A percentile compares a stretch with the other conserved stretches of the same genome.
Conservation (phyloP, 202 grass and related monocot genomes). For the Setaria viridis region DNA sequence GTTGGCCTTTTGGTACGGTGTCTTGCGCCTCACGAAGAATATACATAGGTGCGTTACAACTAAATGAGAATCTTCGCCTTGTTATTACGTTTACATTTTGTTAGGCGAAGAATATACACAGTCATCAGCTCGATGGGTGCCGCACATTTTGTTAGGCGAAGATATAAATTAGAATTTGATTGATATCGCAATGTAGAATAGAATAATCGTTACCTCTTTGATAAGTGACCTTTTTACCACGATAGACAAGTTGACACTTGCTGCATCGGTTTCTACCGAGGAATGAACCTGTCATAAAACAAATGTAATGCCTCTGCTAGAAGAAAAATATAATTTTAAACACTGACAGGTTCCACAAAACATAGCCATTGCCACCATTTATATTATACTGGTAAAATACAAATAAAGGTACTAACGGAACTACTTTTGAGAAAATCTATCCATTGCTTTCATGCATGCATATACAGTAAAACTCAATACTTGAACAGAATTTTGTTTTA, state of each 20-base stretch:
- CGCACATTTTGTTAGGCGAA: not conserved
- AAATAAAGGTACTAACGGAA: too few species aligned
- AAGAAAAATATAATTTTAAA: not conserved
- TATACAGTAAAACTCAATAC: too few species aligned
- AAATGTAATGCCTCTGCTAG: not conserved
- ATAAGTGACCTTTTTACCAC: not conserved
- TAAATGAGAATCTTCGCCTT: conserved; percentile 9
- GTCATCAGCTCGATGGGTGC: not conserved
- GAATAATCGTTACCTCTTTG: not conserved
- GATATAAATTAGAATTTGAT: not conserved
- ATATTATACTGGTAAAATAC: too few species aligned
- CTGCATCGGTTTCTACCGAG: not conserved
- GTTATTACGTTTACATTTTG: not conserved
- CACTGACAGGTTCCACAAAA: not conserved
- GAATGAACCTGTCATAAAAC: not conserved
- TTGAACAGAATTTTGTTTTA: too few species aligned
- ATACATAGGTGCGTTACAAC: conserved; percentile 23
- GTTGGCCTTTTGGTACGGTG: not conserved
- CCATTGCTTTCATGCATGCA: too few species aligned
- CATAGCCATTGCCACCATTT: too few species aligned
- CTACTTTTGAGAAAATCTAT: too few species aligned
- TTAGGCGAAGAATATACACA: not conserved
- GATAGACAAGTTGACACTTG: not conserved
- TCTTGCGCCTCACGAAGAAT: not conserved
- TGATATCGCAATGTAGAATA: not conserved